Evolutionary conservation across 139 green algal genomes (phyloP).

Genomic region (Chlamydomonas sp.): DNA sequence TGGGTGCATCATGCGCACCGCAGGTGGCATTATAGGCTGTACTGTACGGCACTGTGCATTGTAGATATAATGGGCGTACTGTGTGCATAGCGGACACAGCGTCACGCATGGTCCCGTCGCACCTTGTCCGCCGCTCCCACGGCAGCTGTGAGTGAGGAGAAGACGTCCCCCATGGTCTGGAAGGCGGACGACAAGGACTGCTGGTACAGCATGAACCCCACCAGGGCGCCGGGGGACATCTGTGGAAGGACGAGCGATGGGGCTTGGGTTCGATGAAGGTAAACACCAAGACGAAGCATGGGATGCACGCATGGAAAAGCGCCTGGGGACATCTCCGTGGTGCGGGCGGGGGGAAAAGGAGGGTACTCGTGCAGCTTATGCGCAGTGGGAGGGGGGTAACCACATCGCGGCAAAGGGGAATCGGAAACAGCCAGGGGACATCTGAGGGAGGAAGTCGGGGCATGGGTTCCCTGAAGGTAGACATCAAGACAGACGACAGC

Average conservation of each 20-base stretch:
- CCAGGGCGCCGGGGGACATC: conserved; percentile 65
- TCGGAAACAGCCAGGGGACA: conserved; percentile 57
- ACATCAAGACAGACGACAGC: not conserved
- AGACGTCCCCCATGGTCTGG: conserved; percentile 82
- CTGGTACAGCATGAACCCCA: conserved; percentile 90
- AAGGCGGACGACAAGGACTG: conserved; percentile 76
- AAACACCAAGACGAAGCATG: not conserved
- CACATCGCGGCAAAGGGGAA: too few relatives aligned
- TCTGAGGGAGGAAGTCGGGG: conserved; percentile 39
- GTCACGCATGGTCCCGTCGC: not conserved
- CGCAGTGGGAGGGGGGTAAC: too few relatives aligned
- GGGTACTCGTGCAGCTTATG: too few relatives aligned
- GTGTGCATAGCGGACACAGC: too few relatives aligned
- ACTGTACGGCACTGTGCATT: too few relatives aligned
- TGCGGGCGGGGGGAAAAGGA: too few relatives aligned
- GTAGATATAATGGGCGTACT: too few relatives aligned
- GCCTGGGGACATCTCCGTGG: too few relatives aligned
- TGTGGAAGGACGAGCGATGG: conserved; percentile 4
- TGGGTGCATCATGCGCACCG: too few relatives aligned
- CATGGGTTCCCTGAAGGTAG: not conserved
- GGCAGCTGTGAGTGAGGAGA: conserved; percentile 75
- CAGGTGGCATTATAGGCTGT: too few relatives aligned
- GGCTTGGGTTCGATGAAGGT: not conserved
- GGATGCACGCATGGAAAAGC: not conserved
- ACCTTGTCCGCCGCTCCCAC: conserved; percentile 90